These are phyloP conservation scores for Pterocarpus macrocarpus DNA, from an alignment of 306 rosid species.

Conservation along the genomic window DNA sequence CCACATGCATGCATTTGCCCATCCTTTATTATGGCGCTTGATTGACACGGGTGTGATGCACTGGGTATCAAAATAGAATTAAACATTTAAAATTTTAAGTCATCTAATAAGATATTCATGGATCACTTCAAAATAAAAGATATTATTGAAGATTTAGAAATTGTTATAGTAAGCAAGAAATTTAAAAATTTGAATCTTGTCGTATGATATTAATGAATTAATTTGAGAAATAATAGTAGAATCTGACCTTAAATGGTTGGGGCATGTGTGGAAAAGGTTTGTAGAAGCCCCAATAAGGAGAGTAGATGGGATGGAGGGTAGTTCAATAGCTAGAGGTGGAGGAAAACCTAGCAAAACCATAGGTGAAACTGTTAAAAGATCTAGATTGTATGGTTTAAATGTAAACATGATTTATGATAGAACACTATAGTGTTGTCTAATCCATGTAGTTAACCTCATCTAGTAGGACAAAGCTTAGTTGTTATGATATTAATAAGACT, in stretches of 20 bases:
- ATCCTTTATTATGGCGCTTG: not conserved
- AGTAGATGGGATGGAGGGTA: too few relatives aligned
- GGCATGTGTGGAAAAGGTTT: too few relatives aligned
- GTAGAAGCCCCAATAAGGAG: too few relatives aligned
- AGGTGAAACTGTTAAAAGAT: too few relatives aligned
- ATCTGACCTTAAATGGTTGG: too few relatives aligned
- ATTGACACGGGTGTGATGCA: not conserved
- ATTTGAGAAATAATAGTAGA: not conserved
- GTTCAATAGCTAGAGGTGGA: too few relatives aligned
- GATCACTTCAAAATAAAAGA: not conserved
- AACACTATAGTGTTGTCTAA: too few relatives aligned
- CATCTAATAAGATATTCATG: not conserved
- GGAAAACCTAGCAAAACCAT: too few relatives aligned
- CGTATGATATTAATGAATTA: not conserved
- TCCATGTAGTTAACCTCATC: too few relatives aligned
- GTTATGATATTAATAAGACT: not conserved
- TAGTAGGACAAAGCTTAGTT: too few relatives aligned
- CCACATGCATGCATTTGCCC: not conserved
- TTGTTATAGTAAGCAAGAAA: not conserved
- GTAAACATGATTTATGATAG: too few relatives aligned
- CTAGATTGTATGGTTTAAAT: too few relatives aligned
- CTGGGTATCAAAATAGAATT: not conserved
- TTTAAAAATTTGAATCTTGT: not conserved
- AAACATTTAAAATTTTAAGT: not conserved
- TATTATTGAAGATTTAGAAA: not conserved